Conservation (phyloP, 306 rosid species). For the Castanopsis chinensis region DNA sequence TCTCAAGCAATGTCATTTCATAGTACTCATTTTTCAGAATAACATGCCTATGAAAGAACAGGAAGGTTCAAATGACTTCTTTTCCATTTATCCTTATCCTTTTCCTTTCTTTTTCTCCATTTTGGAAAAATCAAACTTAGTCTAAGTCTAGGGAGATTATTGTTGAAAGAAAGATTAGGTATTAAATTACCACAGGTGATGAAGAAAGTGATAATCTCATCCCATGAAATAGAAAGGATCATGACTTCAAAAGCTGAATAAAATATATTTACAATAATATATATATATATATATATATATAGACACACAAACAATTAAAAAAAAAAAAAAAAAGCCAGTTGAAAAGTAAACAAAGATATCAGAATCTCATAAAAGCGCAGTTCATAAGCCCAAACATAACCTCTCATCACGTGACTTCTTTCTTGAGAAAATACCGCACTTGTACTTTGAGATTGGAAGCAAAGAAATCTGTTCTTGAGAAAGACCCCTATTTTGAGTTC, state of each 20-base stretch:
- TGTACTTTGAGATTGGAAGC: conserved; percentile 90
- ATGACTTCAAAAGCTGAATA: conserved; percentile 10
- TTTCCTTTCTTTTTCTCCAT: neutral
- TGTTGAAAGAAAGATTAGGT: neutral
- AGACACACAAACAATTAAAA: neutral
- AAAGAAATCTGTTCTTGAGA: conserved; percentile 76
- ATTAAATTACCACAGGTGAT: neutral
- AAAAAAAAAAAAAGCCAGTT: neutral
- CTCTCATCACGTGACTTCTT: conserved; percentile 83
- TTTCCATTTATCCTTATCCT: neutral
- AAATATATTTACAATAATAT: neutral
- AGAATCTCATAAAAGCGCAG: neutral
- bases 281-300: too few relatives aligned
- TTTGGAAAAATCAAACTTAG: neutral
- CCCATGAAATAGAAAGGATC: neutral
- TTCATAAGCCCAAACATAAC: conserved; percentile 35
- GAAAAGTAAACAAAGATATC: neutral
- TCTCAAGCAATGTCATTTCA: neutral
- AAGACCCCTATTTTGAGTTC: conserved; percentile 96
- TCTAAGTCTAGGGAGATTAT: neutral
- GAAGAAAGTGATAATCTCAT: neutral
- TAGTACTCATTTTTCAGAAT: neutral
- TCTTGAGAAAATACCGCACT: conserved; percentile 75
- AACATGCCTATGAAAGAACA: neutral
- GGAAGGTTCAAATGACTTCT: neutral